Evolutionary conservation across 1,139 yeast genomes (phyloP).

Genomic region (Pichia sp.): DNA sequence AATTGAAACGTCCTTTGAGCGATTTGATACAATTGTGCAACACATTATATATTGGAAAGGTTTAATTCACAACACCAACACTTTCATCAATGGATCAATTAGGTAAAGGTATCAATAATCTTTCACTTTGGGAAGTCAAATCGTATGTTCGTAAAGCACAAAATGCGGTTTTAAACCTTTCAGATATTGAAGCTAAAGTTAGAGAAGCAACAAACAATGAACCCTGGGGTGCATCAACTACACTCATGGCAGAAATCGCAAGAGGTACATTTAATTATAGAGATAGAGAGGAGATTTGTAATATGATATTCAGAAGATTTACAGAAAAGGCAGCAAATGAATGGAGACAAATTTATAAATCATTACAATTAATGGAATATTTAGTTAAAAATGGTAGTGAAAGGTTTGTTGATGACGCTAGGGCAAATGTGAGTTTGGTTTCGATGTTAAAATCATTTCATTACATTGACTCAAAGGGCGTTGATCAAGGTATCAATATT

Average conservation of each 20-base stretch:
- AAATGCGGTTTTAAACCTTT: conserved; percentile 89
- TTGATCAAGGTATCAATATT: conserved; percentile 95
- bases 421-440: conserved; percentile 74
- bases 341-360: conserved; percentile 97
- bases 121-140: conserved; percentile 89
- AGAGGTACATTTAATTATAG: conserved; percentile 87
- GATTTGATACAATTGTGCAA: not conserved
- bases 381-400: conserved; percentile 90
- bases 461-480: conserved; percentile 87
- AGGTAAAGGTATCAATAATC: conserved; percentile 70
- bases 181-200: conserved; percentile 93
- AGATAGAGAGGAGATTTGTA: conserved; percentile 64
- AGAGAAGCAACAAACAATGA: conserved; percentile 98
- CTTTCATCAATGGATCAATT: conserved; percentile 31
- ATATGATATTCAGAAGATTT: conserved; percentile 23
- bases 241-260: conserved; percentile 91
- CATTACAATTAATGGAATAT: conserved; percentile 85
- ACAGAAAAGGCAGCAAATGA: conserved; percentile 75
- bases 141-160: conserved; percentile 97
- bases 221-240: conserved; percentile 98
- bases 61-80: too few relatives aligned
- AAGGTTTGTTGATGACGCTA: conserved; percentile 88
- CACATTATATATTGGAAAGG: too few relatives aligned
- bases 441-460: conserved; percentile 92
- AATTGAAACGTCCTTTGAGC: too few relatives aligned